phyloP scores from a whole-genome alignment of 116 monocot genomes.

The Papilionanthe hybrid region DNA sequence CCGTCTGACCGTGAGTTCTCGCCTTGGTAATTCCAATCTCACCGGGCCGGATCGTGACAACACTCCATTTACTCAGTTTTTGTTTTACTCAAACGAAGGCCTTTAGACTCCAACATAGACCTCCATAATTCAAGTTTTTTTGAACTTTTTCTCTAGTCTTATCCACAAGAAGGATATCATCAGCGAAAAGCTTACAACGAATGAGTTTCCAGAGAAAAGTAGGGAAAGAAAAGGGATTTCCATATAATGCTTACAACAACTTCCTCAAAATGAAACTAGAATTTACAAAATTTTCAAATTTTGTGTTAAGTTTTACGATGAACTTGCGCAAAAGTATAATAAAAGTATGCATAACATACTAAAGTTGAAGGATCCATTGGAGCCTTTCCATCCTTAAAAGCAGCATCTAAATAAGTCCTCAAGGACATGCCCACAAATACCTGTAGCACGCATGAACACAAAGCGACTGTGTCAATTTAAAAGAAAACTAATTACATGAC shows the following conservation, averaged over 20 bases:
- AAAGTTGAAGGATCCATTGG: conserved; percentile 97
- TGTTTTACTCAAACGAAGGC: too few species aligned
- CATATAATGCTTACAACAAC: not conserved
- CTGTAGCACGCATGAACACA: conserved; percentile 32
- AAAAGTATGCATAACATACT: conserved; percentile 34
- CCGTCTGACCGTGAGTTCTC: too few species aligned
- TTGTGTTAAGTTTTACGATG: not conserved
- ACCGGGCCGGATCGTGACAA: too few species aligned
- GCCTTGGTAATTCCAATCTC: too few species aligned
- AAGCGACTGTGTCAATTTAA: not conserved
- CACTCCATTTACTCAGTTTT: too few species aligned
- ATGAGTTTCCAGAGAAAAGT: not conserved
- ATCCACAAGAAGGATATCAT: too few species aligned
- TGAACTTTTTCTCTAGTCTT: too few species aligned
- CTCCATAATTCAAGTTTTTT: too few species aligned
- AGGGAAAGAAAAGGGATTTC: not conserved
- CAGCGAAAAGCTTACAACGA: too few species aligned
- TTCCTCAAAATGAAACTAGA: not conserved
- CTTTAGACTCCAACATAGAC: too few species aligned
- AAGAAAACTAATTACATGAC: conserved; percentile 2
- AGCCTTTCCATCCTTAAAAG: conserved; percentile 98
- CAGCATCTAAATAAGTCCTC: conserved; percentile 95
- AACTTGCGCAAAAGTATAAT: not conserved
- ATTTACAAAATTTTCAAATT: not conserved
- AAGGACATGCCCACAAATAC: conserved; percentile 98